These are phyloP conservation scores for Talaromyces funiculosus DNA, from an alignment of 2,329 filamentous ascomycete genomes.

Conservation along the genomic window DNA sequence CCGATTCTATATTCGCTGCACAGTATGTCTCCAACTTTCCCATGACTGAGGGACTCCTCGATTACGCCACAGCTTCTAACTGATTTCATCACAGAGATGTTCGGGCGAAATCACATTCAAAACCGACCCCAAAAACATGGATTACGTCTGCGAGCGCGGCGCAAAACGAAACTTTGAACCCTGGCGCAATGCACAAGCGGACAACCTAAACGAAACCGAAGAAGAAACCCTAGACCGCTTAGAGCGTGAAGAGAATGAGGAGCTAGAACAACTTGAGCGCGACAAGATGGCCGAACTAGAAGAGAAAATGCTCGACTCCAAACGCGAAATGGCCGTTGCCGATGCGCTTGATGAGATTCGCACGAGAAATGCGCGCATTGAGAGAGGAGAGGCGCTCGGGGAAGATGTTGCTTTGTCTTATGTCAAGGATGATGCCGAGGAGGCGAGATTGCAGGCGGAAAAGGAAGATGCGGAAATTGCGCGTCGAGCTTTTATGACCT, in stretches of 20 bases:
- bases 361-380: conserved; percentile 80
- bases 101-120: conserved; percentile 83
- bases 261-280: conserved; percentile 61
- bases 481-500: conserved; percentile 66
- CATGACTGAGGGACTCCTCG: too few species aligned
- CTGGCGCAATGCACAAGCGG: conserved; percentile 66
- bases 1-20: conserved; percentile 87
- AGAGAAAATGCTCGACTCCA: conserved; percentile 86
- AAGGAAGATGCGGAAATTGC: conserved; percentile 80
- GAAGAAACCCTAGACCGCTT: conserved; percentile 80
- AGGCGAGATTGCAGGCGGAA: conserved; percentile 62
- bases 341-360: conserved; percentile 94
- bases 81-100: conserved; percentile 4
- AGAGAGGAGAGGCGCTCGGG: conserved; percentile 65
- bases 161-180: conserved; percentile 91
- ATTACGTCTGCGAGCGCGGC: conserved; percentile 75
- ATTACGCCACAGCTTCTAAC: not conserved
- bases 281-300: conserved; percentile 96
- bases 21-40: too few species aligned
- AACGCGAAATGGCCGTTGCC: conserved; percentile 92
- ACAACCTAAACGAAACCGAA: conserved; percentile 65
- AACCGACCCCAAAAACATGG: conserved; percentile 88
- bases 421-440: conserved; percentile 51
- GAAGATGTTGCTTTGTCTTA: conserved; percentile 52
- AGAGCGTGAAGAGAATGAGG: conserved; percentile 66